These are phyloP conservation scores for Stephania cephalantha DNA, from an alignment of 164 flowering plant genomes.

Conservation along the genomic window DNA sequence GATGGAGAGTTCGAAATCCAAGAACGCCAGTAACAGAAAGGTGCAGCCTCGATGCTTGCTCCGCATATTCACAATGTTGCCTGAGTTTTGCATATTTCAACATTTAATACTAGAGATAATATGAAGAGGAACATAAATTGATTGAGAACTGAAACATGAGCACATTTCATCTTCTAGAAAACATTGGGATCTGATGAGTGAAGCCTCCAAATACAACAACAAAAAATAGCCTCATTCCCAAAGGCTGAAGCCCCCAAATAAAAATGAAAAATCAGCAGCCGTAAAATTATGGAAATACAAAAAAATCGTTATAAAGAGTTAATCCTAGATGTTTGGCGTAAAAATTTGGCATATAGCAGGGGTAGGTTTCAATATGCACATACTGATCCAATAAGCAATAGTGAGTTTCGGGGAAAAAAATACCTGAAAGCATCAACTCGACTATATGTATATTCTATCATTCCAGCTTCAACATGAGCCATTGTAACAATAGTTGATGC, in stretches of 20 bases:
- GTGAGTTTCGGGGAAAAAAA: slow-evolving; percentile 9
- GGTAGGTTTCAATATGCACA: background rate
- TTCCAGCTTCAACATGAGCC: slow-evolving; percentile 73
- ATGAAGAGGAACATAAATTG: background rate
- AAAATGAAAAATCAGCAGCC: background rate
- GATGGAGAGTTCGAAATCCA: slow-evolving; percentile 80
- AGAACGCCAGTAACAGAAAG: slow-evolving; percentile 74
- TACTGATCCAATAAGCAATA: background rate
- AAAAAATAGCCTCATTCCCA: no score
- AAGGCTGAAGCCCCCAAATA: background rate
- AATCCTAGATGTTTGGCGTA: background rate
- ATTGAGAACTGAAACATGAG: background rate
- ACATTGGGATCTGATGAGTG: background rate
- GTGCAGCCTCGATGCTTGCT: slow-evolving; percentile 51
- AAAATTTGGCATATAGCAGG: background rate
- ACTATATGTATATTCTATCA: slow-evolving; percentile 59
- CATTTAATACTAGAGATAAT: background rate
- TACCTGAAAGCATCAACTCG: slow-evolving; percentile 69
- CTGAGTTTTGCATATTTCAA: slow-evolving; percentile 22
- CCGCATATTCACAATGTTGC: slow-evolving; percentile 52
- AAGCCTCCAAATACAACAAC: background rate
- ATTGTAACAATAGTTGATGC: slow-evolving; percentile 38
- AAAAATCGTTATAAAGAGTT: background rate
- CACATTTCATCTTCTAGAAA: background rate
- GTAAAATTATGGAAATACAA: background rate